A percentile compares a stretch with the other conserved stretches of the same genome.
Evolutionary conservation across 306 rosid genomes (phyloP).

Genomic region (Dalbergia oliveri): DNA sequence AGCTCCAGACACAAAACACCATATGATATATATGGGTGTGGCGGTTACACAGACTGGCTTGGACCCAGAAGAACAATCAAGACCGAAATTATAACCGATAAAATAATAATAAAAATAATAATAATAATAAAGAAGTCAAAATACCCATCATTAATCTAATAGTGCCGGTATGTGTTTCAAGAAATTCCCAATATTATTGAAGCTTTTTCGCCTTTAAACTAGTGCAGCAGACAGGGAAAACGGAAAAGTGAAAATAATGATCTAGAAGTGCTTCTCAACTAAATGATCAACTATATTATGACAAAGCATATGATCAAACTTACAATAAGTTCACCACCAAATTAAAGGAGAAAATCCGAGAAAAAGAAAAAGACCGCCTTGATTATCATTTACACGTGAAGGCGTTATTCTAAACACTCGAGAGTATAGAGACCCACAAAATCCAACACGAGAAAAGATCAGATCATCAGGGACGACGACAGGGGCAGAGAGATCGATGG

Average conservation of each 20-base stretch:
- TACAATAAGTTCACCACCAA: neutral
- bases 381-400: neutral
- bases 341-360: neutral
- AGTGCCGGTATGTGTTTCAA: neutral
- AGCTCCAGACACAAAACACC: slow-evolving; percentile 24
- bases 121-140: too few relatives aligned
- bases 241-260: neutral
- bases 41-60: slow-evolving; percentile 9
- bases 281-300: neutral
- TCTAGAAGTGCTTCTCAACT: slow-evolving; percentile 3
- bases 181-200: neutral
- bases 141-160: neutral
- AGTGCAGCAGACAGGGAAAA: neutral
- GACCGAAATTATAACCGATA: neutral
- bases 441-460: neutral
- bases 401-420: neutral
- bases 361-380: neutral
- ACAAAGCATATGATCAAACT: slow-evolving; percentile 33
- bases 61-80: slow-evolving; percentile 10
- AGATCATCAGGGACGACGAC: neutral
- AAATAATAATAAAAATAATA: neutral
- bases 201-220: neutral
- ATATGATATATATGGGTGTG: neutral
- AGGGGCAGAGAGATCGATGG: neutral
- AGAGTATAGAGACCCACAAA: neutral